phyloP scores from a whole-genome alignment of 371 early-diverging fungal species.

The Mucor saturninus region DNA sequence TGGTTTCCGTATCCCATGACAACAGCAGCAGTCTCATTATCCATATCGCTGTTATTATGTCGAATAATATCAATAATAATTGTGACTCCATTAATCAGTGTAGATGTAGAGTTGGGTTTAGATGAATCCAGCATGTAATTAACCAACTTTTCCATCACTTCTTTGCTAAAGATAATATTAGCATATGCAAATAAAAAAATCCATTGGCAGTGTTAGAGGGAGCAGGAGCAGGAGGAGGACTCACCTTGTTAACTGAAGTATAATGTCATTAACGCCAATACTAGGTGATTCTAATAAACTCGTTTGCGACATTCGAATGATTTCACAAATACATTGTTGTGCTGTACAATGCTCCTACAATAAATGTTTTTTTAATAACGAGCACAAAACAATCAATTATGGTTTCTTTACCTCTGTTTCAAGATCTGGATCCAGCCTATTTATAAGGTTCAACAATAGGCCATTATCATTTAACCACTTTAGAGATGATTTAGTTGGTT shows the following conservation, averaged over 20 bases:
- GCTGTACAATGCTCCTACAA: constrained; percentile 83
- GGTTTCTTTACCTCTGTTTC: constrained; percentile 65
- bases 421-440: constrained; percentile 77
- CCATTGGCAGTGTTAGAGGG: no score
- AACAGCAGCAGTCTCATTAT: constrained; percentile 31
- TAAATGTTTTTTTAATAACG: not conserved
- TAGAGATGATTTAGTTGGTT: not conserved
- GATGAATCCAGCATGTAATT: constrained; percentile 85
- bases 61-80: constrained; percentile 96
- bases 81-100: constrained; percentile 88
- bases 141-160: constrained; percentile 71
- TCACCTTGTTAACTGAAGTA: constrained; percentile 82
- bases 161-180: constrained; percentile 48
- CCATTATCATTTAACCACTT: constrained; percentile 86
- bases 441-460: constrained; percentile 77
- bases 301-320: constrained; percentile 87
- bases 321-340: constrained; percentile 89
- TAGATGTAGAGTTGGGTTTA: constrained; percentile 80
- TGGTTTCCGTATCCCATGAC: constrained; percentile 26
- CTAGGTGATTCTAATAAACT: constrained; percentile 71
- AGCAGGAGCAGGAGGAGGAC: not conserved
- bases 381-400: not conserved
- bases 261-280: constrained; percentile 70
- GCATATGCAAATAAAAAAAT: not conserved
- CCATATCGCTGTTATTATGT: constrained; percentile 73